Conservation (phyloP, 202 grass and related monocot species). For the Eragrostis tef region DNA sequence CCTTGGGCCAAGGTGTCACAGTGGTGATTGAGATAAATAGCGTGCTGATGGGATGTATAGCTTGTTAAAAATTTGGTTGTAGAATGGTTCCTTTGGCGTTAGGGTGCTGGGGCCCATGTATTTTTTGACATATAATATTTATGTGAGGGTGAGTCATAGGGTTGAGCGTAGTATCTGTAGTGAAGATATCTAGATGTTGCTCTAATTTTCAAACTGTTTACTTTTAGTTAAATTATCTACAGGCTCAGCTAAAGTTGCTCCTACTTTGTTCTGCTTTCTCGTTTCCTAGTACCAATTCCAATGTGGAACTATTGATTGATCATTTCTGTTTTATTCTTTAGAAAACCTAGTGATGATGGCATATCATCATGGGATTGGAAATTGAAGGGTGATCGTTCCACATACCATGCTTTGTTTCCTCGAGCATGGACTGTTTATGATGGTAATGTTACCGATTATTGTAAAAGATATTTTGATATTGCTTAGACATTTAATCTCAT, state of each 20-base stretch:
- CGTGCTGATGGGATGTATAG: neutral
- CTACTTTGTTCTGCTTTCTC: slow-evolving; percentile 30
- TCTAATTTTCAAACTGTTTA: neutral
- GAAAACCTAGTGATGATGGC: slow-evolving; percentile 78
- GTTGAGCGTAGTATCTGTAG: neutral
- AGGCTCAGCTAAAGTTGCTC: slow-evolving; percentile 10
- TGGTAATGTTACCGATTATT: slow-evolving; percentile 60
- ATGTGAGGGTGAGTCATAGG: neutral
- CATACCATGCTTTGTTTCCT: slow-evolving; percentile 97
- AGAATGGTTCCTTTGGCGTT: neutral
- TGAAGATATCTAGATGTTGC: neutral
- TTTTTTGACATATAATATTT: neutral
- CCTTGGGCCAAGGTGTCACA: too few relatives aligned
- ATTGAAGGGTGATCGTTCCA: slow-evolving; percentile 84
- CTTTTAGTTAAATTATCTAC: slow-evolving; percentile 30
- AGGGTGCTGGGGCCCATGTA: neutral
- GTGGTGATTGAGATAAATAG: neutral
- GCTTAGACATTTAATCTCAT: neutral
- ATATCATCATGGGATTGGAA: slow-evolving; percentile 99
- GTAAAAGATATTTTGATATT: slow-evolving; percentile 20
- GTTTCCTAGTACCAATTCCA: slow-evolving; percentile 34
- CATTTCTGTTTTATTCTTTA: slow-evolving; percentile 40
- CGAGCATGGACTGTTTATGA: slow-evolving; percentile 98
- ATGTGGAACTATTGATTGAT: slow-evolving; percentile 24
- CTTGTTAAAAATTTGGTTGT: neutral